These are phyloP conservation scores for Aspergillus caelatus DNA, from an alignment of 2,329 filamentous ascomycete species.

Conservation along the genomic window DNA sequence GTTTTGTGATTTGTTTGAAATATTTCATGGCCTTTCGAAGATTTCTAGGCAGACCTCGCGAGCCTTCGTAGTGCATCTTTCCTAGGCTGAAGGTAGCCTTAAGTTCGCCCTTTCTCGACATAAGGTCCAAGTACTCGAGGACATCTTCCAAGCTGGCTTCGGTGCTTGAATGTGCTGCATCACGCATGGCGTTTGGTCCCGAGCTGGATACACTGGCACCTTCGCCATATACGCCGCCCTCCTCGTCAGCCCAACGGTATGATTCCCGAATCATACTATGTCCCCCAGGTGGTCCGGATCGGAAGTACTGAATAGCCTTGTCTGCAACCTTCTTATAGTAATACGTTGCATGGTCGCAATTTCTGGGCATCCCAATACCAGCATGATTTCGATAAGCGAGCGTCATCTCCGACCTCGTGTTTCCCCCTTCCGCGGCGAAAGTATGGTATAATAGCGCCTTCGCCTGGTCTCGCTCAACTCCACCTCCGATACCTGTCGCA, in stretches of 20 bases:
- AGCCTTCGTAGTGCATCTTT: constrained; percentile 85
- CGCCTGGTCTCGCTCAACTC: constrained; percentile 82
- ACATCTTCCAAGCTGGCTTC: constrained; percentile 90
- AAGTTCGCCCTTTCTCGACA: constrained; percentile 86
- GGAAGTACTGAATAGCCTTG: constrained; percentile 85
- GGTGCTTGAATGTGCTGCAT: constrained; percentile 73
- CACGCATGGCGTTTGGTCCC: constrained; percentile 76
- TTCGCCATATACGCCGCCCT: constrained; percentile 91
- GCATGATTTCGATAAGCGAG: constrained; percentile 82
- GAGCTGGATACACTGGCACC: constrained; percentile 90
- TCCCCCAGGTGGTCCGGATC: constrained; percentile 87
- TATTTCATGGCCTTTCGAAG: constrained; percentile 75
- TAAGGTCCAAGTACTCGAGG: constrained; percentile 87
- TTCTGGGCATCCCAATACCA: constrained; percentile 82
- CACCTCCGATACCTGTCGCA: constrained; percentile 83
- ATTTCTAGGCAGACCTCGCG: constrained; percentile 72
- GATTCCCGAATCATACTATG: constrained; percentile 75
- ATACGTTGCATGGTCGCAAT: constrained; percentile 79
- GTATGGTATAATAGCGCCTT: constrained; percentile 93
- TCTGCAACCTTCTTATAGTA: constrained; percentile 95
- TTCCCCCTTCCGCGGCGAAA: constrained; percentile 82
- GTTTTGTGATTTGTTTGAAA: constrained; percentile 76
- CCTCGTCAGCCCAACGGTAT: constrained; percentile 85
- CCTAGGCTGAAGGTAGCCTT: constrained; percentile 86
- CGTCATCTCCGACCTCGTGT: constrained; percentile 90